These are phyloP conservation scores for Dendrocalamus sinicus DNA, from an alignment of 176 grass and related monocot species.

Conservation along the genomic window DNA sequence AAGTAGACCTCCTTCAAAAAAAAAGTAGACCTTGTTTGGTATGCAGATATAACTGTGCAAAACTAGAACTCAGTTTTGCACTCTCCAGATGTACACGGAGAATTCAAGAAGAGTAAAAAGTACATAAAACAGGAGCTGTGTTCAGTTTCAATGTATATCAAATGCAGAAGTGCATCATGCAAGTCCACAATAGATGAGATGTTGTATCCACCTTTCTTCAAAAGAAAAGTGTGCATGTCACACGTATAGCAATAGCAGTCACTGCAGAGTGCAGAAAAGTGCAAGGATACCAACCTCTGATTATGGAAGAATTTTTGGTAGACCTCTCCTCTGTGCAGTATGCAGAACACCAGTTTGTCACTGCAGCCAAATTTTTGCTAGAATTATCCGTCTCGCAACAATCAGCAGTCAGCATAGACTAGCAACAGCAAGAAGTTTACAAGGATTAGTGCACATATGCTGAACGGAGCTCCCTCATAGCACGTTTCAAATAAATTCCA, in stretches of 20 bases:
- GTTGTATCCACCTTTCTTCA: neutral
- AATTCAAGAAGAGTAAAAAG: neutral
- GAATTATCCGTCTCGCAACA: neutral
- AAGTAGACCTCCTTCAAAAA: neutral
- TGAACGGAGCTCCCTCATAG: neutral
- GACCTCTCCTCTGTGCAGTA: neutral
- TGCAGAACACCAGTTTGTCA: neutral
- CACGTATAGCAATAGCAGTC: neutral
- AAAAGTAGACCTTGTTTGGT: neutral
- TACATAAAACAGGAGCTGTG: neutral
- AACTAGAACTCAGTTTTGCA: neutral
- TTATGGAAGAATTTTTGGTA: conserved; percentile 8
- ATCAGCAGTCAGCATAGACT: neutral
- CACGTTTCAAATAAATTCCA: neutral
- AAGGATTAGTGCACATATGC: neutral
- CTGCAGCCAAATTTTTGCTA: neutral
- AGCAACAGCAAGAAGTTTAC: conserved; percentile 3
- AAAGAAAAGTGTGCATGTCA: neutral
- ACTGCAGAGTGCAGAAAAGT: conserved; percentile 25
- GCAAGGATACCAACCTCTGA: conserved; percentile 24
- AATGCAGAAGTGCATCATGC: conserved; percentile 6
- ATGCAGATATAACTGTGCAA: neutral
- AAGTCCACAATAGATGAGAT: conserved; percentile 7
- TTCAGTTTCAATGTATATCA: conserved; percentile 10
- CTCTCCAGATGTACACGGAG: neutral